Evolutionary conservation across 2,329 filamentous ascomycete species (phyloP), one percentile per base, ranked within the genome.

Genomic region (Orbilia ellipsospora): DNA sequence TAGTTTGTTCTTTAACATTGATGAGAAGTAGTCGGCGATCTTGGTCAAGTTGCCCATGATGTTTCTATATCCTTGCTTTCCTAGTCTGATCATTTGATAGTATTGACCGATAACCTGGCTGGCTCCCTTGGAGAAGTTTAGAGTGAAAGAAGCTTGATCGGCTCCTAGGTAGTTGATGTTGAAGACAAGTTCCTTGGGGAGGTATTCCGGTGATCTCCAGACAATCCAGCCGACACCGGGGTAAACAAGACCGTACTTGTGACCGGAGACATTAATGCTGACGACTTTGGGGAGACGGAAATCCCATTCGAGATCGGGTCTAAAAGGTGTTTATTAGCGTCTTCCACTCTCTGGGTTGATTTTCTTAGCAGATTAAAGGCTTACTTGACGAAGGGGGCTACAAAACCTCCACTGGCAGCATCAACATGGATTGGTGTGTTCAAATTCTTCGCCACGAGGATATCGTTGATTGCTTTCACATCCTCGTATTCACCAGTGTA

Each of bases 111-210:
- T 96, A 80, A 97, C 92, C 81, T 97, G 94, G 4, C 91, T 93
- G 12, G 94, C 94, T 69, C 94, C 94, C 83, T 97, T 96, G 81
- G 92, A 96, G 86, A 98, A 98, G 86, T 98, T 98, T 73, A 98
- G 89, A 0, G 94, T 97, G 84, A 97, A 97, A 2, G 93, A 97
- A 1, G 93, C 91, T 82, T 98, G 94, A 81, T 97, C 93, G 10
- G 94, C 94, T 59, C 94, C 94, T 4, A 97, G 90, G 84, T 98
- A 98, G 87, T 97, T 97, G 87, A 98, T 97, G 87, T 97, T 97
- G 88, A 98, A 98, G 80, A 98, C 93, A 20, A 97, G 89, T 80
- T 97, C 94, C 81, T 94, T 87, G 6, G 94, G 94, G 1, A 97
- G 87, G 83, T 87, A 95, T 82, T 95, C 90, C 60, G 92, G 88